phyloP scores from a whole-genome alignment of 352 stramenopile genomes.

The Pythium graminicola region DNA sequence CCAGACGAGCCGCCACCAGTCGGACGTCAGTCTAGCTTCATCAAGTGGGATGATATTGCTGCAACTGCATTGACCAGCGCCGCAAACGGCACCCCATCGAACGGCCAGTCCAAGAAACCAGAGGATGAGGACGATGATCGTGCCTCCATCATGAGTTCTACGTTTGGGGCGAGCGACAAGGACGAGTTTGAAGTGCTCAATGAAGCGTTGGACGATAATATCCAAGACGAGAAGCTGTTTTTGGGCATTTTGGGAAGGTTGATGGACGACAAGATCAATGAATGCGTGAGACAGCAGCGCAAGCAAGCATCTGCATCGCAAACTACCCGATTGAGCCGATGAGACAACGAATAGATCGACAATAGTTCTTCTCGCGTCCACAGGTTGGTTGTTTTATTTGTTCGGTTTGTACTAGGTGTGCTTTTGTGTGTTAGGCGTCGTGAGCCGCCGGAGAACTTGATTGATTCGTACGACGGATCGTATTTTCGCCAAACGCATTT shows the following conservation, averaged over 20 bases:
- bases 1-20: not conserved
- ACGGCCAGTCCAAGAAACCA: conserved; percentile 13
- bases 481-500: conserved; percentile 23
- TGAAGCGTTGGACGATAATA: conserved; percentile 45
- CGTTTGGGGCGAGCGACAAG: conserved; percentile 39
- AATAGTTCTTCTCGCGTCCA: not conserved
- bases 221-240: conserved; percentile 72
- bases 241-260: conserved; percentile 51
- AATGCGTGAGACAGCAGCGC: conserved; percentile 15
- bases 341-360: conserved; percentile 13
- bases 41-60: conserved; percentile 53
- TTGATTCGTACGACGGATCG: conserved; percentile 28
- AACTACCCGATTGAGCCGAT: not conserved
- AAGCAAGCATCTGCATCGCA: not conserved
- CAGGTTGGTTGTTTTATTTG: not conserved
- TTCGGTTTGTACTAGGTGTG: not conserved
- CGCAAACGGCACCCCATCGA: conserved; percentile 18
- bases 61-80: conserved; percentile 44
- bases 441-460: conserved; percentile 26
- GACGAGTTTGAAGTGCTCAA: conserved; percentile 77
- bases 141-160: conserved; percentile 21
- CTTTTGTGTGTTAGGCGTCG: not conserved
- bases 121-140: conserved; percentile 17
- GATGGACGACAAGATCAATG: conserved; percentile 60
- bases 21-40: conserved; percentile 21